Base-by-base conservation (phyloP, 2,329 filamentous ascomycete species). In the Periconia macrospinosa region DNA sequence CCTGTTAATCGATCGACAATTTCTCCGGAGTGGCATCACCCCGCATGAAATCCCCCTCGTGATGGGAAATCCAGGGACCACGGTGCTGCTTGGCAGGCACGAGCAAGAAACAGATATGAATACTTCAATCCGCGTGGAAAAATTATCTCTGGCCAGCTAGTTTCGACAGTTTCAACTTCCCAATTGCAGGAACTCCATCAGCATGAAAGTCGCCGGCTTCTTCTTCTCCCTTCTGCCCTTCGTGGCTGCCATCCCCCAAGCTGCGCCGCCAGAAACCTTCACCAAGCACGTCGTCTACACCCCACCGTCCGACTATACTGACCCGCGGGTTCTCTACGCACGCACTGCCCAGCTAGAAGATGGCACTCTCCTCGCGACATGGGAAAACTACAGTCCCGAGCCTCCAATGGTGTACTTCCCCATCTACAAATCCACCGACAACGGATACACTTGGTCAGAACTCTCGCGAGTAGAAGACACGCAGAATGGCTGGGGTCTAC, bases 381-480 rank as follows among this genome's bases (percentile, higher is more conserved):
- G 80, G 80, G 80, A 83, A 58, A 82, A 82, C 65, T 82, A 82
- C 67, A 78, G 69, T 46, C 79, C 69, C 40, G 79, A 75, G 65
- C 75, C 69, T 49, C 77, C 68, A n/a, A 64, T 57, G 45, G 70
- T 73, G 56, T 78, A 77, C 65, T 78, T 78, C 57, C 77, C 77
- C 30, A 76, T 79, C 59, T 79, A 73, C 61, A 74, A 67, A 63
- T 82, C 74, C 62, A 73, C 65, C 54, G 78, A 83, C 69, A 63
- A 74, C 56, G 66, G 78, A 11, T 63, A 67, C 18, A 85, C 81
- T 1, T 91, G 88, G 88, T 76, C 78, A 15, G 81, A 87, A 65
- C 76, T 88, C 47, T 84, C 85, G 5, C 79, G 79, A 15, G 83
- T 90, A 10, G 76, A 83, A 14, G 88, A 91, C 66, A 78, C 82